phyloP scores from a whole-genome alignment of 2,329 filamentous ascomycete species.

The Diaporthe amygdali region DNA sequence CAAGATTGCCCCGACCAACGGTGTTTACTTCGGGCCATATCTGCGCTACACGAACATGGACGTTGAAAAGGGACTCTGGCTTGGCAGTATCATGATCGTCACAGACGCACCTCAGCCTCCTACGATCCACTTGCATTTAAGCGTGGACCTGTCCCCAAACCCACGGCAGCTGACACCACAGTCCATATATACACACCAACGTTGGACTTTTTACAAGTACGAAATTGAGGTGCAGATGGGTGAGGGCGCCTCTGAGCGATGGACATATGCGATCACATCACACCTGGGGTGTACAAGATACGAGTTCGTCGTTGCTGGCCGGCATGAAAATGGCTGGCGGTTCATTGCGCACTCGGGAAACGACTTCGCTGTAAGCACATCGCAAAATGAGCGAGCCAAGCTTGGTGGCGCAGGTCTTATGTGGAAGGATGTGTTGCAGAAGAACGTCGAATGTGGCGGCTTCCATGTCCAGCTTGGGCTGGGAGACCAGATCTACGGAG shows the following conservation, averaged over 20 bases:
- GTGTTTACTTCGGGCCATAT: slow-evolving; percentile 97
- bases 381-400: slow-evolving; percentile 81
- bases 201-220: slow-evolving; percentile 96
- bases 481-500: slow-evolving; percentile 94
- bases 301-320: slow-evolving; percentile 92
- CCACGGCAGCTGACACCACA: slow-evolving; percentile 84
- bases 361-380: slow-evolving; percentile 89
- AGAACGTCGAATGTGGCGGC: slow-evolving; percentile 93
- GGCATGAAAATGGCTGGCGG: slow-evolving; percentile 89
- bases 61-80: slow-evolving; percentile 85
- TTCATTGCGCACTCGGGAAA: slow-evolving; percentile 97
- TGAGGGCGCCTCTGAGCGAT: slow-evolving; percentile 79
- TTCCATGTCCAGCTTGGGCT: slow-evolving; percentile 94
- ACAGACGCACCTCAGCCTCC: slow-evolving; percentile 91
- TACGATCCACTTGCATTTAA: slow-evolving; percentile 94
- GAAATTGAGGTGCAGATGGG: slow-evolving; percentile 90
- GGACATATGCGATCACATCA: slow-evolving; percentile 98
- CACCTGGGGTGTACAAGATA: slow-evolving; percentile 97
- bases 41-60: slow-evolving; percentile 98
- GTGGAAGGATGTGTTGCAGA: slow-evolving; percentile 99
- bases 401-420: slow-evolving; percentile 91
- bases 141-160: slow-evolving; percentile 88
- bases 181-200: slow-evolving; percentile 85
- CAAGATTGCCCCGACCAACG: slow-evolving; percentile 90
- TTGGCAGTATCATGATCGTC: slow-evolving; percentile 91